Percentiles rank a stretch among this genome's conserved stretches.
Conservation (phyloP, 148 eudicot species). For the Suaeda aralocaspica region DNA sequence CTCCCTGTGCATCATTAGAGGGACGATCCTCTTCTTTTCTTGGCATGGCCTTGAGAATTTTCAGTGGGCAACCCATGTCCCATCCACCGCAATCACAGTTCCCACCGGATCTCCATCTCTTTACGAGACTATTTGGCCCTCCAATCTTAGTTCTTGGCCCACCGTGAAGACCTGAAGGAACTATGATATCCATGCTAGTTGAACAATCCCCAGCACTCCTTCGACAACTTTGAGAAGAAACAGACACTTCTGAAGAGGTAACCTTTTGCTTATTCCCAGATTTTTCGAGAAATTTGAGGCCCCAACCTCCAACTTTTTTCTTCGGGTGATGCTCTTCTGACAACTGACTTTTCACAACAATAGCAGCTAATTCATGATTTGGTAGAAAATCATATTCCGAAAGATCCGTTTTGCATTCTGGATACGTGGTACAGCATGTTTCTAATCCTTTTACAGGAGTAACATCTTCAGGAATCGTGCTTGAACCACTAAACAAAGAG, state of each 20-base stretch:
- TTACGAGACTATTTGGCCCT: constrained; percentile 64
- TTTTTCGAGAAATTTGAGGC: constrained; percentile 74
- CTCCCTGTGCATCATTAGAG: constrained; percentile 27
- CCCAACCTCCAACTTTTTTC: constrained; percentile 72
- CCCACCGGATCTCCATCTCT: constrained; percentile 75
- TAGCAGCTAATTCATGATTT: constrained; percentile 74
- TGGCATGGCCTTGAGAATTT: constrained; percentile 38
- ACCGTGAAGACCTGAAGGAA: constrained; percentile 74
- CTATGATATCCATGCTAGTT: constrained; percentile 48
- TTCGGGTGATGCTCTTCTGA: constrained; percentile 23
- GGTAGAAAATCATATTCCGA: constrained; percentile 36
- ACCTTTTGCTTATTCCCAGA: constrained; percentile 17
- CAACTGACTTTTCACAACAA: constrained; percentile 49
- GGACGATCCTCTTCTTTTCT: constrained; percentile 28
- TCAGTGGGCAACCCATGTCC: constrained; percentile 89
- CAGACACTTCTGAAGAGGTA: constrained; percentile 21
- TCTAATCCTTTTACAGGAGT: constrained; percentile 30
- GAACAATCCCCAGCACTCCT: constrained; percentile 39
- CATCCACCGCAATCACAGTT: constrained; percentile 93
- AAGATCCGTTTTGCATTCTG: constrained; percentile 15
- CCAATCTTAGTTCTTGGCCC: constrained; percentile 53
- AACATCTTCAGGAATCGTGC: constrained; percentile 31
- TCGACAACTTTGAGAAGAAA: constrained; percentile 24
- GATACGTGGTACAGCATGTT: constrained; percentile 1
- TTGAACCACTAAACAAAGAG: constrained; percentile 32